Conservation (phyloP, 1,139 yeast species). For the Sugiyamaella novakii region DNA sequence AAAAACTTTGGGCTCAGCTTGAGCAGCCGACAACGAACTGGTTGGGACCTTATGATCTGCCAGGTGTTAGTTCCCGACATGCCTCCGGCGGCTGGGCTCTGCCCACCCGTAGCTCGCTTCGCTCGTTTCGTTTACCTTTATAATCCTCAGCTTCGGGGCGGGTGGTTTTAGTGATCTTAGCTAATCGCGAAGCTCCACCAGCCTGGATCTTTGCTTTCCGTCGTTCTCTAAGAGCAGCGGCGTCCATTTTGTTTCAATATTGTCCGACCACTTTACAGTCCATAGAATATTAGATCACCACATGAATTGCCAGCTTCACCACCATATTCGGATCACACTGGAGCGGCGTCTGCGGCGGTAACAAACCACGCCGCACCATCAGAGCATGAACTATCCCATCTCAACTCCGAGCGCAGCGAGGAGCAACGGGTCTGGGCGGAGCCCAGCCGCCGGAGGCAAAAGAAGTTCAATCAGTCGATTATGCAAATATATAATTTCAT, state of each 20-base stretch:
- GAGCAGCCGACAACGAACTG: neutral
- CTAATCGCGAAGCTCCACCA: conserved; percentile 41
- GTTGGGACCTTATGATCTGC: conserved; percentile 16
- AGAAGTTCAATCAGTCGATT: no score
- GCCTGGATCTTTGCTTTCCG: conserved; percentile 43
- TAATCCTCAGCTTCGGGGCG: conserved; percentile 31
- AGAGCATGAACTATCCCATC: no score
- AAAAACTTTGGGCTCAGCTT: no score
- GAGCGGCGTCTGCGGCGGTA: no score
- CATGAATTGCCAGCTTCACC: neutral
- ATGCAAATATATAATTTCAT: conserved; percentile 6
- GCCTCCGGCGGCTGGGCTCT: no score
- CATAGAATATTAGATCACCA: neutral
- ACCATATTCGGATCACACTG: no score
- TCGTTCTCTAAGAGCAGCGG: conserved; percentile 41
- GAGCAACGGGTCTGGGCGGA: conserved; percentile 1
- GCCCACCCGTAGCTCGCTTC: no score
- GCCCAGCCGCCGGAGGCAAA: conserved; percentile 1
- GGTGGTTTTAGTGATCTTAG: conserved; percentile 42
- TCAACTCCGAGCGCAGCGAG: no score
- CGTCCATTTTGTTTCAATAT: conserved; percentile 28
- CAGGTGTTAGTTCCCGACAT: conserved; percentile 1
- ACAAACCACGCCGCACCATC: no score
- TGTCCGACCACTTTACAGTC: neutral
- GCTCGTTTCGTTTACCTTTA: conserved; percentile 17